Percentiles rank a stretch among this genome's conserved stretches.
These are phyloP conservation scores for Phytopythium ostracodes DNA, from an alignment of 352 stramenopile species.

Conservation along the genomic window DNA sequence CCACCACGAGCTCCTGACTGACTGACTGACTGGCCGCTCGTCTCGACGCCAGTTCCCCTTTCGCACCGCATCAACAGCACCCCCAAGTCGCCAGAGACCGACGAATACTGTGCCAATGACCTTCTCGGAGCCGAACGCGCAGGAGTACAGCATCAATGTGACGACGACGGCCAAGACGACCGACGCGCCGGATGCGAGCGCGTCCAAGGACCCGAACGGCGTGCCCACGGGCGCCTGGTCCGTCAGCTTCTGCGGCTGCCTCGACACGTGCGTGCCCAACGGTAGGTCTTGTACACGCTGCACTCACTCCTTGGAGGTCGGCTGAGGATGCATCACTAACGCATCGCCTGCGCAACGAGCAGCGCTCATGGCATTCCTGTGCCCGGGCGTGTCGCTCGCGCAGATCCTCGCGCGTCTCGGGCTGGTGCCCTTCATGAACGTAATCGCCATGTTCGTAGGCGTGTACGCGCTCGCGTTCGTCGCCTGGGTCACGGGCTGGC, in stretches of 20 bases:
- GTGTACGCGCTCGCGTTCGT: slow-evolving; percentile 18
- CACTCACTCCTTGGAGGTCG: too few relatives aligned
- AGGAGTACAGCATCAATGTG: background rate
- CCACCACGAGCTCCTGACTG: background rate
- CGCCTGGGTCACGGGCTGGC: slow-evolving; percentile 4
- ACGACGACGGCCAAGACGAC: background rate
- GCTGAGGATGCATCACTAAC: too few relatives aligned
- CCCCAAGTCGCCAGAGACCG: background rate
- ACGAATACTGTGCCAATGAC: background rate
- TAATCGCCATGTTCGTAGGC: slow-evolving; percentile 12
- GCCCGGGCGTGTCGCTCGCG: slow-evolving; percentile 28
- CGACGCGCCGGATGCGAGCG: background rate
- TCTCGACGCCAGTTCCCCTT: background rate
- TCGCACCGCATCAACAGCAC: background rate
- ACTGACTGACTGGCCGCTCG: background rate
- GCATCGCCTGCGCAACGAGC: background rate
- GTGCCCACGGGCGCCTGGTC: slow-evolving; percentile 38
- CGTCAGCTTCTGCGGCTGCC: slow-evolving; percentile 26
- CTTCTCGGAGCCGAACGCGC: slow-evolving; percentile 1
- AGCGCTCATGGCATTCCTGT: slow-evolving; percentile 35
- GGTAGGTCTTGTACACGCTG: slow-evolving; percentile 19
- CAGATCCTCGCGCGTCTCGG: slow-evolving; percentile 29
- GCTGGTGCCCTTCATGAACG: slow-evolving; percentile 17
- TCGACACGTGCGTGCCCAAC: slow-evolving; percentile 31
- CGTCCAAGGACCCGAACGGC: slow-evolving; percentile 25